A percentile compares a stretch with the other conserved stretches of the same genome.
Conservation (phyloP, 108 stramenopile species). For the Cyclotella sp. region DNA sequence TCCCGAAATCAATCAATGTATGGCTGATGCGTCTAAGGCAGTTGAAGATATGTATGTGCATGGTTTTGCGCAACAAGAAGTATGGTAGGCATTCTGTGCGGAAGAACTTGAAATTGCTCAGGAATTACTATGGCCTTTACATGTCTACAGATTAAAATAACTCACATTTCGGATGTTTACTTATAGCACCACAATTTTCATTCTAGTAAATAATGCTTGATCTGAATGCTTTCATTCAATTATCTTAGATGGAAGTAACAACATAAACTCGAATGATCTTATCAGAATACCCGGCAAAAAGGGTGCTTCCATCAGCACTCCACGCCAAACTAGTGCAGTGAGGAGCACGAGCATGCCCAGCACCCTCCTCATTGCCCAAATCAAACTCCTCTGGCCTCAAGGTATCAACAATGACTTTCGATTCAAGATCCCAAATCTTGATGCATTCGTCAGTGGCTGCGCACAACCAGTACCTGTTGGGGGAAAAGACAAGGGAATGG, state of each 20-base stretch:
- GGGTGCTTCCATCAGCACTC: conserved; percentile 96
- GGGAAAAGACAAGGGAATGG: conserved; percentile 98
- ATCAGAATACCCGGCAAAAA: conserved; percentile 99
- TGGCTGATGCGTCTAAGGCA: conserved; percentile 46
- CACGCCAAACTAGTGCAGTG: conserved; percentile 97
- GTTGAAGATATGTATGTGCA: conserved; percentile 65
- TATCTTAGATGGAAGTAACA: conserved; percentile 63
- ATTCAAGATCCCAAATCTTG: conserved; percentile 99
- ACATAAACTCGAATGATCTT: conserved; percentile 95
- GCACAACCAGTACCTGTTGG: conserved; percentile 99
- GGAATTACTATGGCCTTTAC: too few species aligned
- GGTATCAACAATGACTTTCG: conserved; percentile 97
- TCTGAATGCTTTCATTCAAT: not conserved
- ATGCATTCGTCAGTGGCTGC: conserved; percentile 98
- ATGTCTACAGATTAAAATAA: too few species aligned
- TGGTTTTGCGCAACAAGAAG: conserved; percentile 67
- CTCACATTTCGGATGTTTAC: too few species aligned
- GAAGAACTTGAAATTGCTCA: not conserved
- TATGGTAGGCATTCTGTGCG: conserved; percentile 48
- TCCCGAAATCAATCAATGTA: conserved; percentile 23
- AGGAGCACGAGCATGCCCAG: conserved; percentile 57
- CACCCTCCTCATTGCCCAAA: conserved; percentile 65
- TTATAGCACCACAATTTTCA: too few species aligned
- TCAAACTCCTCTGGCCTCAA: conserved; percentile 83
- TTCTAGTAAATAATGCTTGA: not conserved